Base-by-base conservation (phyloP, 768 basidiomycete species). In the Boletus sensibilis region DNA sequence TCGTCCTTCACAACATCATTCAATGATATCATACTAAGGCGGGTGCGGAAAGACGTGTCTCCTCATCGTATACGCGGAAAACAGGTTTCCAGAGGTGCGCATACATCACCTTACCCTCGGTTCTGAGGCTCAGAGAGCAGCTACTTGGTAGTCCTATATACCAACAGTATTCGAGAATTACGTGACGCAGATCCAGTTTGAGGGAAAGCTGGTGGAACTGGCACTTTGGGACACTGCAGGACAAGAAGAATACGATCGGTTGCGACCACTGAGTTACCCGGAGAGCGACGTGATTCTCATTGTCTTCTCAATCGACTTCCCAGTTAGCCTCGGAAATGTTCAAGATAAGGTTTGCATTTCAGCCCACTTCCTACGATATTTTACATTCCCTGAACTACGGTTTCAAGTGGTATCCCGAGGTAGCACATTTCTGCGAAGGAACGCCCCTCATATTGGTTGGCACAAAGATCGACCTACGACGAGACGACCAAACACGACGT, bases 221-320 rank as follows among this genome's bases (percentile, higher is more conserved):
- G 96, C 97, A n/a, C 79, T 99, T 18, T 99, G 96, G 94, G 94
- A 98, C 74, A 98, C 94, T 1, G 94, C 94, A 1, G 94, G 94
- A 27, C 94, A 97, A 72, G 94, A 98, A 74, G 94, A 98, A 76
- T 98, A 97, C 73, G 93, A 95, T 72, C 82, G 90, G 59, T 80
- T 94, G 53, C 81, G 91, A 62, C 90, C 91, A 20, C 78, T 94
- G 59, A 90, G 87, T 70, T 93, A 94, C 64, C 90, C 92, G 20
- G 91, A 94, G 72, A 89, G 86, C 78, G 83, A 92, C 67, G 90
- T 93, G 56, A 92, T 96, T 65, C 87, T 96, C 64, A 91, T 96
- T 64, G 93, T 95, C 29, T 97, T 96, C 78, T 93, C 92, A 12
- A 78, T 95, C 70, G 93, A 96, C 77, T 95, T 94, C 67, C 94